phyloP scores from a whole-genome alignment of 2,329 filamentous ascomycete species.

The Stachybotrys chlorohalonatus region DNA sequence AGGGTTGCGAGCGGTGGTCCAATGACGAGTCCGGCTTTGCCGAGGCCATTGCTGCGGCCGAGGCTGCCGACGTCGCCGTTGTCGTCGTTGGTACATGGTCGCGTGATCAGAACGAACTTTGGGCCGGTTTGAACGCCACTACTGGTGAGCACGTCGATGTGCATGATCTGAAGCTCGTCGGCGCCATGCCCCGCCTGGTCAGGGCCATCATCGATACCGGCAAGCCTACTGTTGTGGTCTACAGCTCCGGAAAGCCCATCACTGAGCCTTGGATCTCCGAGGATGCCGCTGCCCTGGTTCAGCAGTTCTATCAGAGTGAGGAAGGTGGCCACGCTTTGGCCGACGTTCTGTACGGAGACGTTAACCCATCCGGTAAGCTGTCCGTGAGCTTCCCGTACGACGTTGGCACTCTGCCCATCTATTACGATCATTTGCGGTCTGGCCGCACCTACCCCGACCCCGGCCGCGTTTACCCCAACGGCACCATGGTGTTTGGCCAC shows the following conservation, averaged over 20 bases:
- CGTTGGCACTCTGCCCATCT: slow-evolving; percentile 58
- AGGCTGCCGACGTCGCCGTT: slow-evolving; percentile 61
- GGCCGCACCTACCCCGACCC: slow-evolving; percentile 44
- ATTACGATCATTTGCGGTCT: slow-evolving; percentile 66
- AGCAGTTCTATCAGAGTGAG: slow-evolving; percentile 68
- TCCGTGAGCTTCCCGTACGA: slow-evolving; percentile 59
- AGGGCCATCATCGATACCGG: slow-evolving; percentile 58
- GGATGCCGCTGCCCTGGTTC: slow-evolving; percentile 54
- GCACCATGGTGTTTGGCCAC: slow-evolving; percentile 53
- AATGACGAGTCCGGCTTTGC: slow-evolving; percentile 58
- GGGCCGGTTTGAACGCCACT: slow-evolving; percentile 62
- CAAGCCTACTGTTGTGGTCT: slow-evolving; percentile 59
- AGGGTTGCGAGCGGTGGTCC: slow-evolving; percentile 67
- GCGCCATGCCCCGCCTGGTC: slow-evolving; percentile 59
- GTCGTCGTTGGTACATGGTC: slow-evolving; percentile 71
- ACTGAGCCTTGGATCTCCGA: slow-evolving; percentile 65
- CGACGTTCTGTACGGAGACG: slow-evolving; percentile 54
- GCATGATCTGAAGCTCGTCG: slow-evolving; percentile 54
- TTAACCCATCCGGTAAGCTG: slow-evolving; percentile 58
- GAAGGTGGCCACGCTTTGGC: slow-evolving; percentile 59
- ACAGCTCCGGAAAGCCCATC: slow-evolving; percentile 61
- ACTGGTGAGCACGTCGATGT: slow-evolving; percentile 68
- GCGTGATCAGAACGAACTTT: slow-evolving; percentile 63
- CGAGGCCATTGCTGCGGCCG: slow-evolving; percentile 56
- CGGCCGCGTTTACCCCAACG: slow-evolving; percentile 45